These are phyloP conservation scores for Miamiensis avidus DNA, from an alignment of 169 alveolate genomes.

Conservation along the genomic window DNA sequence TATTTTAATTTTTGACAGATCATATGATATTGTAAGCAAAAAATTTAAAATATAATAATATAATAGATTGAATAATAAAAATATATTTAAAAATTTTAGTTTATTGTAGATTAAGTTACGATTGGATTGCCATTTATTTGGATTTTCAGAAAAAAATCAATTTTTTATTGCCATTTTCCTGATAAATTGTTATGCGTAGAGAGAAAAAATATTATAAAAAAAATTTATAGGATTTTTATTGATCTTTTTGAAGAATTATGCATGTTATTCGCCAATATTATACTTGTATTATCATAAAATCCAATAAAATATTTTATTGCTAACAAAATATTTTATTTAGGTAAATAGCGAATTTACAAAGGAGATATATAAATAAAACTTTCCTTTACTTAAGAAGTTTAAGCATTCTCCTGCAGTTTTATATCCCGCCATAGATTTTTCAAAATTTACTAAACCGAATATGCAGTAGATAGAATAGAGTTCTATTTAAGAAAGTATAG, in stretches of 20 bases:
- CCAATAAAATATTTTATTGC: conserved; percentile 45
- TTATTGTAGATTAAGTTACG: conserved; percentile 85
- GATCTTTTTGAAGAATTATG: conserved; percentile 82
- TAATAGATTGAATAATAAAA: background rate
- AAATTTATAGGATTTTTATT: conserved; percentile 80
- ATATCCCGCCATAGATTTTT: conserved; percentile 75
- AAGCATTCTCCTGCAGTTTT: conserved; percentile 64
- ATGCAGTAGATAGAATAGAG: conserved; percentile 46
- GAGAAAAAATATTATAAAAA: conserved; percentile 66
- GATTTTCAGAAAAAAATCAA: conserved; percentile 54
- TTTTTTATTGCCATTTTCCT: conserved; percentile 94
- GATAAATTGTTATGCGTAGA: conserved; percentile 88
- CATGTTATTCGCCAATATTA: conserved; percentile 45
- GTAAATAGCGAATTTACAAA: conserved; percentile 81
- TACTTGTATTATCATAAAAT: conserved; percentile 3
- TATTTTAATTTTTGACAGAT: conserved; percentile 78
- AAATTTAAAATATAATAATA: conserved; percentile 60
- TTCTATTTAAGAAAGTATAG: too few species aligned
- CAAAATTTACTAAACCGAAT: conserved; percentile 60
- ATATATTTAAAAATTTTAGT: background rate
- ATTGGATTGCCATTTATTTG: conserved; percentile 23
- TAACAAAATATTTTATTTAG: conserved; percentile 45
- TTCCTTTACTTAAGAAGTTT: conserved; percentile 53
- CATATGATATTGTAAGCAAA: conserved; percentile 84
- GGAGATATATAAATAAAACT: conserved; percentile 53